Evolutionary conservation across 441 rosid species (phyloP), one percentile per base, ranked within the genome.

Genomic region (Jatropha podagrica): DNA sequence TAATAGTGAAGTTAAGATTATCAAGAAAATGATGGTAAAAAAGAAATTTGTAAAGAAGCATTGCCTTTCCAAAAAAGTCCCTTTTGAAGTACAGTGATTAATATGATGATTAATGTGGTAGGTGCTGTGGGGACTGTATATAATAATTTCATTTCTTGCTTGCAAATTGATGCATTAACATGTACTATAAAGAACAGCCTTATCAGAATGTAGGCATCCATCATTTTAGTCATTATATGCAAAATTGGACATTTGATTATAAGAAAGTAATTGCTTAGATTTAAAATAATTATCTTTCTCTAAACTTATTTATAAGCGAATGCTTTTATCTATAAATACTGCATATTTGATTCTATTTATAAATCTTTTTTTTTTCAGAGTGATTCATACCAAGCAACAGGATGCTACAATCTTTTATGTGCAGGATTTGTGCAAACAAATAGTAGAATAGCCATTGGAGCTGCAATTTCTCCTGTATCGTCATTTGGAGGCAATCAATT

Each of bases 371-470:
- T 74, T 59, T 59, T 66, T 66, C 92, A 95, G 99, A 93, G 94
- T 67, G 99, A 95, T 85, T 95, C 99, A 23, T 95, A 95, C 78
- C 97, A 92, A 84, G 96, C 98, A 68, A 93, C 99, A 0, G 99
- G 99, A 18, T 95, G 99, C 85, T 95, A 95, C 89, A 95, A 93
- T 74, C 98, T 90, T 70, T 92, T 93, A 4, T 95, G 99, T 85
- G 83, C 97, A 0, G 98, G 97, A 46, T 95, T 95, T 77, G 93
- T 95, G 73, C 99, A 95, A 83, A 86, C 92, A 76, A 91, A 93
- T 80, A 92, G 92, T 41, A 89, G 87, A 80, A 90, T 95, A 71
- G 99, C 99, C 65, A 89, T 92, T 90, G 99, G 99, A 74, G 99
- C 97, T 44, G 92, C 95, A 74, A 95, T 95, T 76, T 89, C 99